A percentile compares a stretch with the other conserved stretches of the same genome.
phyloP scores from a whole-genome alignment of 192 early-diverging fungal species.

The Mortierella hygrophila region DNA sequence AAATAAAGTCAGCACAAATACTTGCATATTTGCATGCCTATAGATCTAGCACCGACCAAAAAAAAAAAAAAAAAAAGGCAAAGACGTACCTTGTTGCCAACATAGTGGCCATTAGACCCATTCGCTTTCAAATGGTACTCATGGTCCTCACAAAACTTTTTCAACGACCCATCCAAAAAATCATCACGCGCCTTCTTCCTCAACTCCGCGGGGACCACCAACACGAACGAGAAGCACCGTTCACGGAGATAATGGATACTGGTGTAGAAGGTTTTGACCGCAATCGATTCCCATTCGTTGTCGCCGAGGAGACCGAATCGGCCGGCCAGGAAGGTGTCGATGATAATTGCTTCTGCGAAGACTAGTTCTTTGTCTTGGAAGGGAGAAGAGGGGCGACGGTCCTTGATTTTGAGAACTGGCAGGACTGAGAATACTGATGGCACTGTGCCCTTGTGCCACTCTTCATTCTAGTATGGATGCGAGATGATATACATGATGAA shows the following conservation, averaged over 20 bases:
- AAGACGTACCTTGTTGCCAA: conserved; percentile 35
- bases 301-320: conserved; percentile 37
- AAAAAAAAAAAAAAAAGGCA: too few species aligned
- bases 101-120: conserved; percentile 48
- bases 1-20: not conserved
- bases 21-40: not conserved
- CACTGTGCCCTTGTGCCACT: conserved; percentile 9
- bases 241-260: conserved; percentile 38
- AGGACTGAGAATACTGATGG: conserved; percentile 27
- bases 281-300: conserved; percentile 27
- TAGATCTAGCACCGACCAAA: not conserved
- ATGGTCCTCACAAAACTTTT: conserved; percentile 35
- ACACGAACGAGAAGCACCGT: not conserved
- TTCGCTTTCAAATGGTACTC: conserved; percentile 39
- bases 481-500: too few species aligned
- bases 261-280: conserved; percentile 27
- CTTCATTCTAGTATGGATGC: not conserved
- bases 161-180: conserved; percentile 7
- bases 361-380: conserved; percentile 17
- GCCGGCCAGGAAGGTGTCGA: conserved; percentile 33
- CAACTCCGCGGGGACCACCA: not conserved
- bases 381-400: not conserved
- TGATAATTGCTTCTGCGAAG: conserved; percentile 30
- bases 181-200: not conserved
- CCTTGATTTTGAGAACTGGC: conserved; percentile 25